Evolutionary conservation across 768 basidiomycete genomes (phyloP).

Genomic region (Pleurotus tuber-regium): DNA sequence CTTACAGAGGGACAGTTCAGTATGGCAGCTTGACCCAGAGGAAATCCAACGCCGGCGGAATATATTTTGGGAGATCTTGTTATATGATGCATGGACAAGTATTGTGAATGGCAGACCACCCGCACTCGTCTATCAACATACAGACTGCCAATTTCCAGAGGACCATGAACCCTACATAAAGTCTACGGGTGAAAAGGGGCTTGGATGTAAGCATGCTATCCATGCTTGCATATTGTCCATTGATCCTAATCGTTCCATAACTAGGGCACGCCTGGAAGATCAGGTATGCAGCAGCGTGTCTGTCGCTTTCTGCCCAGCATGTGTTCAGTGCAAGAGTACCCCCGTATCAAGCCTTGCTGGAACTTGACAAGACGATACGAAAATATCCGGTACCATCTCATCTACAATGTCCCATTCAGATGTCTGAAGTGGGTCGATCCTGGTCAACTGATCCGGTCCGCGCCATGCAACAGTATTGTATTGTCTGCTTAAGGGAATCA

Average conservation of each 20-base stretch:
- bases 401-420: constrained; percentile 35
- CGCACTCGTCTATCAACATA: constrained; percentile 41
- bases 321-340: constrained; percentile 36
- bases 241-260: not conserved
- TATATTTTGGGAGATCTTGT: constrained; percentile 55
- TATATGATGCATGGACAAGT: constrained; percentile 50
- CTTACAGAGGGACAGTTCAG: constrained; percentile 49
- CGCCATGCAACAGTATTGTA: constrained; percentile 47
- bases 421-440: constrained; percentile 25
- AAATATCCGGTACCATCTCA: constrained; percentile 45
- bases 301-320: constrained; percentile 41
- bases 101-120: constrained; percentile 52
- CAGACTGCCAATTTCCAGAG: constrained; percentile 51
- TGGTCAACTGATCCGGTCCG: constrained; percentile 38
- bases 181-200: constrained; percentile 31
- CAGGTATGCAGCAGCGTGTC: constrained; percentile 41
- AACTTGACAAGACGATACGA: constrained; percentile 50
- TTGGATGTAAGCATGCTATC: constrained; percentile 40
- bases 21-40: constrained; percentile 41
- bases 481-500: constrained; percentile 38
- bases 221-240: not conserved
- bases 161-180: constrained; percentile 33
- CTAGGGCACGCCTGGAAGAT: constrained; percentile 45
- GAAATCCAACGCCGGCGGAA: constrained; percentile 45
- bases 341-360: constrained; percentile 42